These are phyloP conservation scores for Populus hybrid DNA, from an alignment of 441 rosid species.

Conservation along the genomic window DNA sequence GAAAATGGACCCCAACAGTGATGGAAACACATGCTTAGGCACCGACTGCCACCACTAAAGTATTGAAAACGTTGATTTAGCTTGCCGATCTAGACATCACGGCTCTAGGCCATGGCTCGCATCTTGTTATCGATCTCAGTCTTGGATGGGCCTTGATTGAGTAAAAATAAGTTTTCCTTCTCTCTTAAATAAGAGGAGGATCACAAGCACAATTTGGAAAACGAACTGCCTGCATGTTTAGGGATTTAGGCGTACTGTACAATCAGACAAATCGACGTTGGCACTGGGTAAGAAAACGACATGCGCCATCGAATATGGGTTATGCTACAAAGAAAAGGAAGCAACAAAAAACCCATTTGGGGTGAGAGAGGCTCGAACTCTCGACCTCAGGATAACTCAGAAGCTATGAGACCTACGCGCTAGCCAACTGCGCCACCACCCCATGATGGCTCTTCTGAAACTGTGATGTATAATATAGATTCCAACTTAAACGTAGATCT, in stretches of 20 bases:
- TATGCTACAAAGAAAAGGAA: not conserved
- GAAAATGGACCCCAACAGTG: not conserved
- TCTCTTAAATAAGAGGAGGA: not conserved
- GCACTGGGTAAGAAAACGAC: not conserved
- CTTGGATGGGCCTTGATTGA: not conserved
- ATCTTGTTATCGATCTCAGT: not conserved
- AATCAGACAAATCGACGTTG: not conserved
- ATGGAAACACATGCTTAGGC: not conserved
- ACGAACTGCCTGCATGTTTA: not conserved
- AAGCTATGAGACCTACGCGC: slow-evolving; percentile 99
- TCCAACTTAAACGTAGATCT: no score
- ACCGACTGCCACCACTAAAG: not conserved
- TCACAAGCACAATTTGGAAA: not conserved
- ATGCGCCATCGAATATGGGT: not conserved
- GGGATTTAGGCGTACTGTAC: not conserved
- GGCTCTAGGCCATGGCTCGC: not conserved
- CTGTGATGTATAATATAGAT: no score
- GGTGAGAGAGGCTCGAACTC: slow-evolving; percentile 99
- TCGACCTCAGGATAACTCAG: slow-evolving; percentile 96
- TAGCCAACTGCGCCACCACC: slow-evolving; percentile 99
- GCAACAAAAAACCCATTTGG: slow-evolving; percentile 28
- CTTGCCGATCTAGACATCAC: not conserved
- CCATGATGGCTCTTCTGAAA: slow-evolving; percentile 14
- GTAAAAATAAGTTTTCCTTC: not conserved
- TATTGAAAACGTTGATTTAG: not conserved